Conservation (phyloP, 192 early-diverging fungal species). For the Podila minutissima region DNA sequence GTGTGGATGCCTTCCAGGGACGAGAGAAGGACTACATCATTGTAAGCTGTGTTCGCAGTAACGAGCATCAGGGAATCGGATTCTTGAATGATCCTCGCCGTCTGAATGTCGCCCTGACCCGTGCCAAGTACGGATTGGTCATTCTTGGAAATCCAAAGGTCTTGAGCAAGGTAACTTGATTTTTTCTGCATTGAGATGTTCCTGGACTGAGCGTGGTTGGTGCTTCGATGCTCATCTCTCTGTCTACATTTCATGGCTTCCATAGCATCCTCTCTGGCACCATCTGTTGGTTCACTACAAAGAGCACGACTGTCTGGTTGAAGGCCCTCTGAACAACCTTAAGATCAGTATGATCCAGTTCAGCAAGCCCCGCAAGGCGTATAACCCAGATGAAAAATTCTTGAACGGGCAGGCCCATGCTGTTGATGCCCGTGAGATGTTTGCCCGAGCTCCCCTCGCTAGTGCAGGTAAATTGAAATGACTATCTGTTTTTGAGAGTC, state of each 20-base stretch:
- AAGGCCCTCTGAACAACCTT: conserved; percentile 90
- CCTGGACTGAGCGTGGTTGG: not conserved
- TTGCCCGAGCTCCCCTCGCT: conserved; percentile 62
- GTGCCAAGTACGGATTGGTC: conserved; percentile 94
- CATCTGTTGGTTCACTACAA: conserved; percentile 95
- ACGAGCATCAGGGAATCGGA: conserved; percentile 97
- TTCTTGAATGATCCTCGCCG: conserved; percentile 93
- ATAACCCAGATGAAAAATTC: conserved; percentile 66
- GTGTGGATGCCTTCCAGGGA: conserved; percentile 99
- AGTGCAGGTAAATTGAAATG: conserved; percentile 48
- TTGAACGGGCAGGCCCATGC: conserved; percentile 66
- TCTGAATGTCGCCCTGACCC: conserved; percentile 89
- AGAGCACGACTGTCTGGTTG: conserved; percentile 87
- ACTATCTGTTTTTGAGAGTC: not conserved
- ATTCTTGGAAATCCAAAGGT: conserved; percentile 97
- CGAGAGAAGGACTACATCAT: conserved; percentile 99
- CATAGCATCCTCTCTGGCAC: conserved; percentile 92
- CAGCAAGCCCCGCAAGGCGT: conserved; percentile 70
- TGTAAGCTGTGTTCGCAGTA: conserved; percentile 95
- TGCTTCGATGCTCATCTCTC: not conserved
- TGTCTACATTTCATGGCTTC: not conserved
- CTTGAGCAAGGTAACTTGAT: conserved; percentile 70
- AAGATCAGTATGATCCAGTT: conserved; percentile 93
- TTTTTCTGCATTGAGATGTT: not conserved
- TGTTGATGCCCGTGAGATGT: conserved; percentile 67